Base-by-base conservation (phyloP, 345 rosid genomes). In the Arabidopsis suecica region DNA sequence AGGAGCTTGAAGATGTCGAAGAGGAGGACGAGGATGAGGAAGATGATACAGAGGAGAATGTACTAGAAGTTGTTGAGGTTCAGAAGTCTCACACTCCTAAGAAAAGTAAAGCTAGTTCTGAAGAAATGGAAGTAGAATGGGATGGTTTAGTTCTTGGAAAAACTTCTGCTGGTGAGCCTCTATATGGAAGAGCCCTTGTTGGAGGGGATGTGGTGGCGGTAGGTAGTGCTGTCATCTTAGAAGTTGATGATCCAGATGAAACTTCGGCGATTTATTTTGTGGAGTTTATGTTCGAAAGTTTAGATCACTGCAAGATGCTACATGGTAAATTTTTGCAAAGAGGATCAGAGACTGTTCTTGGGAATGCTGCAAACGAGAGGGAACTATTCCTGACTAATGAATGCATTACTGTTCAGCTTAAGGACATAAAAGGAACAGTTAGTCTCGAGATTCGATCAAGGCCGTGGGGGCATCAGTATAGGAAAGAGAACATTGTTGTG, bases 381-480 rank as follows among this genome's bases (percentile, higher is more conserved):
- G 93, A 89, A 69, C 73, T 89, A 9, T 88, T 89, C 65, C 44
- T 89, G 60, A 80, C 81, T 48, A 79, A 85, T 76, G 80, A 81
- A 20, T 89, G 96, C 74, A 61, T 71, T 23, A 79, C 76, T 18
- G 61, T 79, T 62, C 83, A 84, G 67, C 68, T 88, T 61, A 80
- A 64, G 10, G 83, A 86, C 62, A 68, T 88, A 37, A 82, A 80
- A 75, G 82, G 79, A 67, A 64, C 75, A 10, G 76, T 65, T 5
- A 56, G 55, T 28, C 71, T 83, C 4, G 86, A 88, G 58, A 77
- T 88, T 49, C 62, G 82, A n/a, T 77, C 69, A 45, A 47, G 81
- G 56, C 88, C 86, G 50, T 88, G 96, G 91, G 93, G 96, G 3
- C 77, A 84, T 73, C 82, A 81, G 68, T 82, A 85, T 65, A 65